A percentile compares a stretch with the other conserved stretches of the same genome.
Evolutionary conservation across 257 asterid species (phyloP).

Genomic region (Solanum chilense): DNA sequence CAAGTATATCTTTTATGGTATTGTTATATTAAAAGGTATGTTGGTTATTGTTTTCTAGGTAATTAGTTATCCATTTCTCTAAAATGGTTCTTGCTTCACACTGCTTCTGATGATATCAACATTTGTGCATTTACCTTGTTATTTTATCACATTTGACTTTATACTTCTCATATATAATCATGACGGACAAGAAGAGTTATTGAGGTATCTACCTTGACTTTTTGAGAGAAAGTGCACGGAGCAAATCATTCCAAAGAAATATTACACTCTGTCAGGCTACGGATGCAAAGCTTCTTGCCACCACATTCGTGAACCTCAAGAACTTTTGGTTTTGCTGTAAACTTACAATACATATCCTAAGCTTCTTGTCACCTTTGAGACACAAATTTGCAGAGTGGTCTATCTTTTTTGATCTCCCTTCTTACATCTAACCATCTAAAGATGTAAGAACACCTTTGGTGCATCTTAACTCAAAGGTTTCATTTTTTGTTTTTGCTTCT

Average conservation of each 20-base stretch:
- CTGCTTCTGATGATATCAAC: too few relatives aligned
- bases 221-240: constrained; percentile 60
- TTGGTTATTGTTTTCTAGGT: too few relatives aligned
- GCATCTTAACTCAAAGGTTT: too few relatives aligned
- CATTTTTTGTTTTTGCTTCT: too few relatives aligned
- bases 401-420: constrained; percentile 27
- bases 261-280: constrained; percentile 22
- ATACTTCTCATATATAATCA: too few relatives aligned
- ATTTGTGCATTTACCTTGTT: too few relatives aligned
- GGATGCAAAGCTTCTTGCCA: constrained; percentile 20
- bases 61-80: too few relatives aligned
- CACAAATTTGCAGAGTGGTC: constrained; percentile 23
- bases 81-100: too few relatives aligned
- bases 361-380: constrained; percentile 51
- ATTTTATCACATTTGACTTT: too few relatives aligned
- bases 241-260: constrained; percentile 68
- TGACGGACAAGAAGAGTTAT: constrained; percentile 67
- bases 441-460: too few relatives aligned
- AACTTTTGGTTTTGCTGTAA: constrained; percentile 58
- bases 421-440: neutral
- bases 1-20: too few relatives aligned
- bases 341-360: constrained; percentile 74
- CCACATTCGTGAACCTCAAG: constrained; percentile 59
- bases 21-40: too few relatives aligned
- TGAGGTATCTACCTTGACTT: constrained; percentile 37